Evolutionary conservation across 768 basidiomycete species (phyloP), one percentile per base, ranked within the genome.

Genomic region (Boletus edulis): DNA sequence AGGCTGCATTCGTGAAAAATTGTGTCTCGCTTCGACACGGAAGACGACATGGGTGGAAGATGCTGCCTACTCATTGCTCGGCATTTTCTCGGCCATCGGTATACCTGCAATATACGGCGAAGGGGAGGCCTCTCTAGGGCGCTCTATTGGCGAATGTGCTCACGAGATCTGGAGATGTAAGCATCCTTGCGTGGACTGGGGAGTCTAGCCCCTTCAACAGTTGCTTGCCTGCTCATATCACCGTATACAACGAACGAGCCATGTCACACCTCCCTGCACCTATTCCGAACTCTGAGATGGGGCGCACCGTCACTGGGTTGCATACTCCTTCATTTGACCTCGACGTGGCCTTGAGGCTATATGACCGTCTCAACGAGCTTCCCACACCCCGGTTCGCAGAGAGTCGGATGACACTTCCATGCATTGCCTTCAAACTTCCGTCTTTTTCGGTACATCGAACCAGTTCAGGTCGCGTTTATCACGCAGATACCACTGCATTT

Each of bases 391-490:
- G 20, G 46, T 55, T 55, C 5, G 20, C 46, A 24, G 56, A 10
- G 2, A 47, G 37, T 24, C 56, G 52, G 15, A 47, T 52, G 50
- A 45, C 17, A 17, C 49, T 52, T 17, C 37, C 50, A 3, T 55
- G 54, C 8, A 35, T 35, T 14, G 11, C 14, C 34, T 35, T 35
- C 14, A 11, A 35, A 14, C 34, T 35, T 12, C 34, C 42, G 3
- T 5, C 44, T 3, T 18, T 56, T 6, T 4, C 12, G 0, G 9
- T 1, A 0, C 3, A 4, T 3, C 15, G 27, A 22, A 29, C 44
- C 2, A 34, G 2, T 24, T 24, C 24, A 24, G 24, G 24, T 24
- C 24, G 24, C 3, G 12, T 45, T 24, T 55, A 45, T 18, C 35
- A 31, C 18, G 20, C 3, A 8, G 9, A 45, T 0, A 20, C 35